Conservation (phyloP, 306 rosid species). For the Cotoneaster glaucophyllus region DNA sequence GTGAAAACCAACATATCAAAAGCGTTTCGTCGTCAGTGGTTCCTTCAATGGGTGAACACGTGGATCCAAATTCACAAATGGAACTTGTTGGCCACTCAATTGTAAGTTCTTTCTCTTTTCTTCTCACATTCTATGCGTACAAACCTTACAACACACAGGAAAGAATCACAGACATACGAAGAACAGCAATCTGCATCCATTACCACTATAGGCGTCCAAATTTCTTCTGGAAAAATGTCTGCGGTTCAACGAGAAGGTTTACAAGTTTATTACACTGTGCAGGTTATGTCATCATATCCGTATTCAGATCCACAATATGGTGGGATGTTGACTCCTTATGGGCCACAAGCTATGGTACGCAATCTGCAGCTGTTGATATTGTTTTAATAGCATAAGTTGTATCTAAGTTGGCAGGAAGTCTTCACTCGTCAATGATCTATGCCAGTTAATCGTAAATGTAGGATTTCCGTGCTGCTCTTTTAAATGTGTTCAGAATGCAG, state of each 20-base stretch:
- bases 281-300: conserved; percentile 63
- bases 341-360: conserved; percentile 56
- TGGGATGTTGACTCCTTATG: conserved; percentile 44
- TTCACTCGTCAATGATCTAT: background rate
- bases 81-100: conserved; percentile 67
- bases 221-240: background rate
- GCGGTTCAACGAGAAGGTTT: background rate
- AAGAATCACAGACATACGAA: background rate
- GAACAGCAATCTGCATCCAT: background rate
- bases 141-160: background rate
- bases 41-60: conserved; percentile 38
- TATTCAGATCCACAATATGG: conserved; percentile 57
- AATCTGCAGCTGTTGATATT: background rate
- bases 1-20: conserved; percentile 34
- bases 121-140: background rate
- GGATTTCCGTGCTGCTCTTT: background rate
- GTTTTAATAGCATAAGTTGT: background rate
- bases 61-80: conserved; percentile 41
- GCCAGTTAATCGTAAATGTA: background rate
- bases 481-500: background rate
- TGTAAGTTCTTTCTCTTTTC: conserved; percentile 41
- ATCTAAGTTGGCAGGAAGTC: background rate
- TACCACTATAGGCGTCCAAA: background rate
- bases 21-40: conserved; percentile 27
- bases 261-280: conserved; percentile 7